phyloP scores from a whole-genome alignment of 169 alveolate species.

The Plasmodium fragile region DNA sequence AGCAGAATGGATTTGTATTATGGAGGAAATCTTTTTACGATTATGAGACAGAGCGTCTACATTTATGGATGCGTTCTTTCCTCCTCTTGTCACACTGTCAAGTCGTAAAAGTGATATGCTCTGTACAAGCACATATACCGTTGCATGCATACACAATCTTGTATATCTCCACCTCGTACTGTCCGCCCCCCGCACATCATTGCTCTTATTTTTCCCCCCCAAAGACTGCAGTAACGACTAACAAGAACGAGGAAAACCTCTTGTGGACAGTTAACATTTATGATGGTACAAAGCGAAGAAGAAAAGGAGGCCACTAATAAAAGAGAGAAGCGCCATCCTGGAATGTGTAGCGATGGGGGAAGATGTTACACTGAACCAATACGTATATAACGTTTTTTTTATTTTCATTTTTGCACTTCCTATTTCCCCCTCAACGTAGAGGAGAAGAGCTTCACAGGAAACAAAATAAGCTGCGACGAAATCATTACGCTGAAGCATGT shows the following conservation, averaged over 20 bases:
- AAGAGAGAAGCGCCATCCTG: not conserved
- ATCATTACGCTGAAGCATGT: conserved; percentile 59
- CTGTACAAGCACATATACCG: not conserved
- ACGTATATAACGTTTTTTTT: not conserved
- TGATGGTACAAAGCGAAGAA: conserved; percentile 36
- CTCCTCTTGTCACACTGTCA: not conserved
- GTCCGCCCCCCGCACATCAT: not conserved
- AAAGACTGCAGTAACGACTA: conserved; percentile 51
- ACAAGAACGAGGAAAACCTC: conserved; percentile 32
- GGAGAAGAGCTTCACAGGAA: conserved; percentile 41
- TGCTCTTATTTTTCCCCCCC: not conserved
- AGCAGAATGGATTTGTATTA: not conserved
- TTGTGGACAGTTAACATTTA: conserved; percentile 70
- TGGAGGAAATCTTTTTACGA: not conserved
- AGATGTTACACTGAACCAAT: not conserved
- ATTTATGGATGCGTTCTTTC: not conserved
- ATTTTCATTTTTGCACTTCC: not conserved
- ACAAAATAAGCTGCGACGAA: conserved; percentile 62
- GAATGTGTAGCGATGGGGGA: not conserved
- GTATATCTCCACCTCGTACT: not conserved
- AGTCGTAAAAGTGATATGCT: not conserved
- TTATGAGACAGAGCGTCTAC: not conserved
- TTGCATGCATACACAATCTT: not conserved
- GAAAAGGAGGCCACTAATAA: not conserved
- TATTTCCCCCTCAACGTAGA: conserved; percentile 1